phyloP scores from a whole-genome alignment of 768 basidiomycete genomes.

The Rhodotorula kratochvilovae region DNA sequence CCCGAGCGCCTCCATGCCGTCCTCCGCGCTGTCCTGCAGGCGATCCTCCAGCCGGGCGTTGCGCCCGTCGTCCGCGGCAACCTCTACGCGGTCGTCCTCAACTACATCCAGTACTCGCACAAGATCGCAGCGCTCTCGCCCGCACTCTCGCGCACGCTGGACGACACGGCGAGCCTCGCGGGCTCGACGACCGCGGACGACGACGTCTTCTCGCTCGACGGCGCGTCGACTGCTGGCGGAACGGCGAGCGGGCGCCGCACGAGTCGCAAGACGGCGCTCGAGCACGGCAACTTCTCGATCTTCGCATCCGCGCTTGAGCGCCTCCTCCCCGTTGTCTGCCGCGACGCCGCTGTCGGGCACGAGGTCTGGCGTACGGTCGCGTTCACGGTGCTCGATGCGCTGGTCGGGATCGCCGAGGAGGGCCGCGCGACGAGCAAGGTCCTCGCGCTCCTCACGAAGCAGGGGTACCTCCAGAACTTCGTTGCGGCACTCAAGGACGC shows the following conservation, averaged over 20 bases:
- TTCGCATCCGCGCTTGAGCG: slow-evolving; percentile 68
- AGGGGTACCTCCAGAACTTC: slow-evolving; percentile 76
- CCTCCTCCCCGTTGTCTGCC: slow-evolving; percentile 64
- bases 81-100: slow-evolving; percentile 83
- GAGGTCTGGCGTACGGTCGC: slow-evolving; percentile 97
- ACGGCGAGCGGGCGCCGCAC: slow-evolving; percentile 39
- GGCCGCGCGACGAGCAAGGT: slow-evolving; percentile 57
- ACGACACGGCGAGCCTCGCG: slow-evolving; percentile 31
- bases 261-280: slow-evolving; percentile 51
- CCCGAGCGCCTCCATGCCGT: slow-evolving; percentile 72
- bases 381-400: slow-evolving; percentile 79
- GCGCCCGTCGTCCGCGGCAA: slow-evolving; percentile 87
- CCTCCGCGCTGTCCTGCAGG: slow-evolving; percentile 68
- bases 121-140: slow-evolving; percentile 45
- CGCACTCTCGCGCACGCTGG: slow-evolving; percentile 23
- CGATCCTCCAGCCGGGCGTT: slow-evolving; percentile 68
- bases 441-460: slow-evolving; percentile 60
- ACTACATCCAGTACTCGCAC: slow-evolving; percentile 65
- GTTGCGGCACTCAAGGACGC: slow-evolving; percentile 78
- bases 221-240: slow-evolving; percentile 47
- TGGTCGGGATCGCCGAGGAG: slow-evolving; percentile 61
- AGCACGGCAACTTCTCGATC: slow-evolving; percentile 61
- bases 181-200: slow-evolving; percentile 14
- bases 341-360: slow-evolving; percentile 90
- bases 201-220: slow-evolving; percentile 41